Evolutionary conservation across 2,329 filamentous ascomycete species (phyloP).

Genomic region (Atkinsonella hypoxylon): DNA sequence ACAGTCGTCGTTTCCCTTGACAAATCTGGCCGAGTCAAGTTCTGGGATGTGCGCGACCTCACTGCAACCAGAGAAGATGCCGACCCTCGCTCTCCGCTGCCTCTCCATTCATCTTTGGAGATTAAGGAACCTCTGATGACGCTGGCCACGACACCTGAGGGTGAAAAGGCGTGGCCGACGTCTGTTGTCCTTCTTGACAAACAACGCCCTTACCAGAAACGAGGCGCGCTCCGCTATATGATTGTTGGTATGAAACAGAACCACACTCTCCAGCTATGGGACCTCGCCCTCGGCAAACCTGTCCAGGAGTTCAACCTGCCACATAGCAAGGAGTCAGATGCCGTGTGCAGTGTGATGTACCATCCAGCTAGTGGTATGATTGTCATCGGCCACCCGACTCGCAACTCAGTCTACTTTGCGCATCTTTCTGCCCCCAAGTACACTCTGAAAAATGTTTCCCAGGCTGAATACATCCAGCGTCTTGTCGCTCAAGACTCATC

Average conservation of each 20-base stretch:
- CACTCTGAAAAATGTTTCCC: constrained; percentile 67
- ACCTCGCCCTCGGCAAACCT: constrained; percentile 85
- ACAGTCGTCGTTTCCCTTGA: constrained; percentile 88
- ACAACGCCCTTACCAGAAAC: constrained; percentile 82
- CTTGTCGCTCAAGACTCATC: constrained; percentile 59
- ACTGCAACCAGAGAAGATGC: constrained; percentile 41
- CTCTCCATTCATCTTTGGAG: constrained; percentile 51
- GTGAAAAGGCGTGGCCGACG: constrained; percentile 92
- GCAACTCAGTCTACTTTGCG: constrained; percentile 95
- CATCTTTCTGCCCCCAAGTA: constrained; percentile 93
- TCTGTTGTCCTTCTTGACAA: constrained; percentile 96
- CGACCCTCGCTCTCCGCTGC: constrained; percentile 38
- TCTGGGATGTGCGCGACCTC: constrained; percentile 90
- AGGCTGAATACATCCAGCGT: constrained; percentile 77
- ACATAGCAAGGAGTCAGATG: constrained; percentile 90
- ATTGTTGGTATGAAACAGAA: constrained; percentile 98
- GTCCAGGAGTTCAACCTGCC: constrained; percentile 96
- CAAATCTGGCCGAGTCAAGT: constrained; percentile 91
- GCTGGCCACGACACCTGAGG: constrained; percentile 72
- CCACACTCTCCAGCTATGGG: constrained; percentile 96
- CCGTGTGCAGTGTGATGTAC: constrained; percentile 95
- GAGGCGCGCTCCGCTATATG: constrained; percentile 83
- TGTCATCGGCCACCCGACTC: constrained; percentile 86
- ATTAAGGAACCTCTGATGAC: constrained; percentile 79
- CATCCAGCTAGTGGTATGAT: constrained; percentile 88